These are phyloP conservation scores for Jatropha podagrica DNA, from an alignment of 441 rosid genomes.

Conservation along the genomic window DNA sequence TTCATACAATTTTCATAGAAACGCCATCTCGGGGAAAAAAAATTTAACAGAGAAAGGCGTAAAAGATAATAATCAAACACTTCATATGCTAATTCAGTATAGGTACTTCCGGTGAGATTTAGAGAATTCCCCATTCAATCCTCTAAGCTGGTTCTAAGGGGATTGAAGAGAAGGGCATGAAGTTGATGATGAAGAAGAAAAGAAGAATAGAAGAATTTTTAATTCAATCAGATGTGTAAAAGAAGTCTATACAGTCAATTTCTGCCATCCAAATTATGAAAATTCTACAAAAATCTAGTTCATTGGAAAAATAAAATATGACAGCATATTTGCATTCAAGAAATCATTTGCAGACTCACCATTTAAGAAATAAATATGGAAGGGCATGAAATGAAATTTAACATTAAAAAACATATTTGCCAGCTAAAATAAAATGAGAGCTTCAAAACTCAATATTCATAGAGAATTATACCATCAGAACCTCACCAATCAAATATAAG, in stretches of 20 bases:
- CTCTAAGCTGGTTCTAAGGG: too few species aligned
- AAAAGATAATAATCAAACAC: too few species aligned
- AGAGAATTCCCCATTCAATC: too few species aligned
- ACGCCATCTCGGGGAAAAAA: too few species aligned
- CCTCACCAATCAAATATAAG: background rate
- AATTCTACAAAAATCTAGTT: background rate
- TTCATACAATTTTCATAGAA: too few species aligned
- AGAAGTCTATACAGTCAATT: background rate
- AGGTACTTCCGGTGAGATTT: too few species aligned
- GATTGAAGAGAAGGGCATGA: too few species aligned
- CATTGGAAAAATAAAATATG: background rate
- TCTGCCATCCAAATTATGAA: background rate
- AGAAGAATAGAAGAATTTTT: background rate
- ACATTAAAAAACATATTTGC: background rate
- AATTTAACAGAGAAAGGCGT: too few species aligned
- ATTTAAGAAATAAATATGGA: background rate
- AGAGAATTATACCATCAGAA: conserved; percentile 2
- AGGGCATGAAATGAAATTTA: background rate
- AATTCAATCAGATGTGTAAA: background rate
- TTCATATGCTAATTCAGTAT: too few species aligned
- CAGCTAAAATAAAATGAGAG: background rate
- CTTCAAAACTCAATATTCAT: background rate
- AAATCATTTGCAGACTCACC: background rate
- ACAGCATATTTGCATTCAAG: background rate
- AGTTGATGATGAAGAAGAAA: background rate